Base-by-base conservation (phyloP, 495 filamentous ascomycete species). In the Xylaria nigripes region DNA sequence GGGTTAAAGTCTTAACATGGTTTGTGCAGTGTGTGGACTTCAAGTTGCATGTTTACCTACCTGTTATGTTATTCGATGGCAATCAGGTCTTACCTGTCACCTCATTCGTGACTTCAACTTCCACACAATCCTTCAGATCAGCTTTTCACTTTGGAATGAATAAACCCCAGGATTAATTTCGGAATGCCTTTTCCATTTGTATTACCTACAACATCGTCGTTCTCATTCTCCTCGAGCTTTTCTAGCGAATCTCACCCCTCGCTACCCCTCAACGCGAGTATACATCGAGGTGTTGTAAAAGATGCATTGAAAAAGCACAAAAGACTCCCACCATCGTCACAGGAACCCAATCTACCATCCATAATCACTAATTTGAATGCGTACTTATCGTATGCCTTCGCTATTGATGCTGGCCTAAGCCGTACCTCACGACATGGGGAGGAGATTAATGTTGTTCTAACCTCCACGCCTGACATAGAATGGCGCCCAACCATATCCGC, bases 161-260 rank as follows among this genome's bases (percentile, higher is more conserved):
- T 21, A 47, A n/a, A 2, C 29, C 6, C 12, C 6, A 3, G 34
- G 18, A 47, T 25, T 29, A 2, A 30, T 13, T 6, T n/a, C 16
- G 79, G 54, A 29, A 95, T 96, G 91, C 89, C 92, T 41, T 96
- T 85, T 67, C 83, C 85, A 18, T 94, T 91, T 62, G 73, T 76
- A 29, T 80, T 95, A 34, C 87, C 90, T 2, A 95, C 90, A 19
- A 95, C 90, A 21, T 93, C 88, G 2, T 76, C 82, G 41, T 81
- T 91, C 60, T 84, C 85, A 34, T 92, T 95, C 65, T 82, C 87
- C 8, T 72, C 81, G 18, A 83, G 76, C 70, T 82, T 91, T 62
- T 73, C 65, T 49, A 86, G 82, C 50, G 75, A 80, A 48, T 86
- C 86, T 2, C 91, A 95, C 64, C 89, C 91, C 6, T 91, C 91